A percentile compares a stretch with the other conserved stretches of the same genome.
phyloP scores from a whole-genome alignment of 1,284 basidiomycete species.

The Austroboletus novae-zelandiae region DNA sequence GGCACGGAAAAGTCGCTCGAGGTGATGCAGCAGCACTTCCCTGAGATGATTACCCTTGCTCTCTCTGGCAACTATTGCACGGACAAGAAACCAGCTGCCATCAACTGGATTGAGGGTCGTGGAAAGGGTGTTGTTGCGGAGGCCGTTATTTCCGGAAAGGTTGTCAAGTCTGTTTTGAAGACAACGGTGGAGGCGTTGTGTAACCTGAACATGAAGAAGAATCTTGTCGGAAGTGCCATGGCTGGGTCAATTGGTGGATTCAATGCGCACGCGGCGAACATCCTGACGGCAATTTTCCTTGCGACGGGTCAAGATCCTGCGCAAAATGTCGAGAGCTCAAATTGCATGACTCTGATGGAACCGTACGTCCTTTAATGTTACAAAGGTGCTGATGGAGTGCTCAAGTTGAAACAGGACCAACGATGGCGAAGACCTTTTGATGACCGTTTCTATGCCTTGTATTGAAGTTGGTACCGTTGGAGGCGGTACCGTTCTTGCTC shows the following conservation, averaged over 20 bases:
- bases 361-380: constrained; percentile 57
- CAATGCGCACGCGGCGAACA: constrained; percentile 99
- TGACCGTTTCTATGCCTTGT: constrained; percentile 93
- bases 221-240: constrained; percentile 96
- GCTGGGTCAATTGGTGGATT: constrained; percentile 96
- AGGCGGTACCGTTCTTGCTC: constrained; percentile 88
- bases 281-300: constrained; percentile 93
- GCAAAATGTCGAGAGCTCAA: constrained; percentile 98
- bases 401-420: constrained; percentile 60
- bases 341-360: constrained; percentile 99
- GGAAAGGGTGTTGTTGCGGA: constrained; percentile 98
- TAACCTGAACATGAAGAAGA: constrained; percentile 97
- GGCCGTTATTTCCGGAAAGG: constrained; percentile 85
- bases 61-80: constrained; percentile 99
- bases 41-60: constrained; percentile 91
- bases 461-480: constrained; percentile 97
- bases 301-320: constrained; percentile 99
- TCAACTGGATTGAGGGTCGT: constrained; percentile 99
- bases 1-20: constrained; percentile 94
- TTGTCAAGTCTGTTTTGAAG: constrained; percentile 92
- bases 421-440: constrained; percentile 85
- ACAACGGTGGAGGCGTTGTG: constrained; percentile 90
- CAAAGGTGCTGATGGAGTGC: not conserved
- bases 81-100: constrained; percentile 99
- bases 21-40: constrained; percentile 79